Evolutionary conservation across 495 filamentous ascomycete species (phyloP), one percentile per base, ranked within the genome.

Genomic region (Penicillium coprophilum): DNA sequence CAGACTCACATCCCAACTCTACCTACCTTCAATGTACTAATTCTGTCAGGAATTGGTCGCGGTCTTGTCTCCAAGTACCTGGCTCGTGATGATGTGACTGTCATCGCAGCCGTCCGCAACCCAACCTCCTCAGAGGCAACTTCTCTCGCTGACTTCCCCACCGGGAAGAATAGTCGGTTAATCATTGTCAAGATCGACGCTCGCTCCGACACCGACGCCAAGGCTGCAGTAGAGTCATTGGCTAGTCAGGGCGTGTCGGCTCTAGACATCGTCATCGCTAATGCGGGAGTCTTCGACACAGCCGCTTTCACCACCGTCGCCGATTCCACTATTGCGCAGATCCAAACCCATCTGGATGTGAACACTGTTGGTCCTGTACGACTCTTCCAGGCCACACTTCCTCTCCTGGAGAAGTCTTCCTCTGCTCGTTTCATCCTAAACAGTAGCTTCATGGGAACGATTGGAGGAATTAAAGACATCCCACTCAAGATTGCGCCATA

Each of bases 211-310:
- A 45, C 20, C 7, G 41, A 45, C 5, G 41, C 41, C 41, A 45
- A 24, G 13, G 20, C 19, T 24, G 41, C 41, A 13, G 41, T 45
- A 7, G 20, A 24, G 8, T 5, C 41, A 4, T 24, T 45, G 5
- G 27, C 41, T 20, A 15, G 20, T 9, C 6, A 45, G 13, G 41
- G 19, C 3, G 15, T 45, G 4, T 15, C 21, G 11, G 13, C 43
- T 4, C 50, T 82, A 24, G 75, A 81, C 65, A 60, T 76, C 17
- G 74, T 80, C 17, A 67, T 82, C 44, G 75, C 79, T 53, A 82
- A 81, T 56, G 77, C 78, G 4, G 79, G 73, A n/a, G 53, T 71
- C 10, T 57, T 59, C 40, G 21, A 66, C n/a, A 39, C 38, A n/a
- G 27, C 58, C 28, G 43, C 54, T 39, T 44, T 56, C 24, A 36